These are phyloP conservation scores for Diaporthe sp. DNA, from an alignment of 2,329 filamentous ascomycete species.

Conservation along the genomic window DNA sequence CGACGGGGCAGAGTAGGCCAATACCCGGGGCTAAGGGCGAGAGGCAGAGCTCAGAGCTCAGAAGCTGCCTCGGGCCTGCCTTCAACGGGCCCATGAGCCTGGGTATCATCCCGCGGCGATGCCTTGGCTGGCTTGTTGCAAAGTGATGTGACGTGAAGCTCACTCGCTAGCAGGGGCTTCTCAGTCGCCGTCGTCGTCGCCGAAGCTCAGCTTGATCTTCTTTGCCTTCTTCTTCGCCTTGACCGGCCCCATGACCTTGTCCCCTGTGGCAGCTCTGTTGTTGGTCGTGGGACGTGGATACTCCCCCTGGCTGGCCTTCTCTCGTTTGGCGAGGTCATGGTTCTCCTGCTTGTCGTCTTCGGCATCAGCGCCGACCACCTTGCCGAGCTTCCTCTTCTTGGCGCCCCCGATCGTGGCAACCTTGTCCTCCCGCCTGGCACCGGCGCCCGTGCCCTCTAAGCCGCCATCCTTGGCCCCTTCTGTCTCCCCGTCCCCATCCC, in stretches of 20 bases:
- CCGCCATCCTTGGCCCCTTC: slow-evolving; percentile 46
- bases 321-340: not conserved
- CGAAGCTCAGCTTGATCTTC: slow-evolving; percentile 79
- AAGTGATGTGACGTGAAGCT: not conserved
- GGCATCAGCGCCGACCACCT: slow-evolving; percentile 59
- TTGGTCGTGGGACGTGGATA: no score
- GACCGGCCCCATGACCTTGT: slow-evolving; percentile 43
- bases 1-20: not conserved
- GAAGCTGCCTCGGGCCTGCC: not conserved
- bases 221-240: slow-evolving; percentile 67
- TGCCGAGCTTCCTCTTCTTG: slow-evolving; percentile 70
- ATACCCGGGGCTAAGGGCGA: not conserved
- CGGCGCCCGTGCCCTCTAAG: slow-evolving; percentile 47
- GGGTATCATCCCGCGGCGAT: not conserved
- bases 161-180: not conserved
- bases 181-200: slow-evolving; percentile 68
- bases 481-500: slow-evolving; percentile 53
- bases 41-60: not conserved
- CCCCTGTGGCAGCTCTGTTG: slow-evolving; percentile 35
- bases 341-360: slow-evolving; percentile 47
- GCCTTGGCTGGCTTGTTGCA: not conserved
- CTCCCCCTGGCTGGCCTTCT: not conserved
- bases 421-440: slow-evolving; percentile 46
- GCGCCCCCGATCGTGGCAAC: slow-evolving; percentile 57
- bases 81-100: not conserved